Evolutionary conservation across 495 filamentous ascomycete species (phyloP), one percentile per base, ranked within the genome.

Genomic region (Amphirosellinia nigrospora): DNA sequence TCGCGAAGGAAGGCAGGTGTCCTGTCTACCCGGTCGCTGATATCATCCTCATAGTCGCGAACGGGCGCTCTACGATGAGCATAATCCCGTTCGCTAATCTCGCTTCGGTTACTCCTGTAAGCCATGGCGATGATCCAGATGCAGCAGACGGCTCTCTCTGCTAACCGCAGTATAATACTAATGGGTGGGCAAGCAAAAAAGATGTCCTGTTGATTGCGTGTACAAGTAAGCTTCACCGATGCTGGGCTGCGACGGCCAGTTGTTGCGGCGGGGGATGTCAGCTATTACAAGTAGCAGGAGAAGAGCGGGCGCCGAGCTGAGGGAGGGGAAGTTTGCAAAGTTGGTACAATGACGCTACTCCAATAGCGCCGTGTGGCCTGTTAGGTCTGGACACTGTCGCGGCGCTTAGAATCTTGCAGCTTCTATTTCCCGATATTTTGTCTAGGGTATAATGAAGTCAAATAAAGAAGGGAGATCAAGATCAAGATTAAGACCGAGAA

Each of bases 71-170:
- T 69, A 48, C 52, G 73, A n/a, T 73, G 70, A 38, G 69, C 43
- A 48, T 81, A 84, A 55, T 83, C 80, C 64, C 78, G 76, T 34
- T 84, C 82, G 30, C 80, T 78, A 45, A 83, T 75, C 15, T 83
- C 82, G 72, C 80, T 81, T 58, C 71, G 69, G 61, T 67, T 76
- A 67, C 55, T 68, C 72, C 72, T 75, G 53, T 76, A 75, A 46
- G 77, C 65, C 74, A 77, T 79, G 39, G 72, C 70, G 52, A 71
- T 60, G 16, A 74, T 10, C 60, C 67, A 71, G 61, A 70, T 53
- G 64, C 46, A 63, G 46, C 66, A 65, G 58, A 72, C 68, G 53
- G 65, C 56, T 75, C 62, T 74, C n/a, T 70, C 21, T 69, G 43
- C 43, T 1, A 36, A 7, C 16, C 26, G 63, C 15, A 26, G 21